Percentiles rank a stretch among this genome's conserved stretches.
Conservation (phyloP, 257 asterid genomes). For the Primulina tabacum region DNA sequence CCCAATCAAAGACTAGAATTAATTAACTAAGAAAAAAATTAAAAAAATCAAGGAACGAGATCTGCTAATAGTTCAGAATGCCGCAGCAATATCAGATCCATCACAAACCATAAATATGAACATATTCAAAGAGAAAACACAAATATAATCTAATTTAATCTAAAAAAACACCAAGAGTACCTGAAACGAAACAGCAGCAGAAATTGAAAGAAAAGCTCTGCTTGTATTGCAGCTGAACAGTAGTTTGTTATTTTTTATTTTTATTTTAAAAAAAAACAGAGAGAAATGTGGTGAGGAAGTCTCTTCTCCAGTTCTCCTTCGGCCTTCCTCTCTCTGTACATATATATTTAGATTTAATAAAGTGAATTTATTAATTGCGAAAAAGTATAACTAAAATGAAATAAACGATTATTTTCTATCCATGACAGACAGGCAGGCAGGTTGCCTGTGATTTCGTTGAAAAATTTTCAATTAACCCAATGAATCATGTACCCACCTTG, state of each 20-base stretch:
- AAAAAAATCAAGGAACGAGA: not conserved
- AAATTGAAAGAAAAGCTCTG: no score
- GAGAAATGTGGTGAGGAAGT: not conserved
- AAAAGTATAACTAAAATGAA: no score
- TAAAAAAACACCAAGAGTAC: not conserved
- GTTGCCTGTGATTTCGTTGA: not conserved
- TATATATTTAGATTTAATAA: no score
- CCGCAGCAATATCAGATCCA: slow-evolving; percentile 27
- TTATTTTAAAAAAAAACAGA: not conserved
- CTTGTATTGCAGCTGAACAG: not conserved
- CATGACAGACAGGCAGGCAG: not conserved
- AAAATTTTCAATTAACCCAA: not conserved
- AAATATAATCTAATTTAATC: no score
- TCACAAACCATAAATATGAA: not conserved
- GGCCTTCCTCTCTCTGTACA: no score
- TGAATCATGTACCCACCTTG: not conserved
- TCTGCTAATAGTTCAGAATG: not conserved
- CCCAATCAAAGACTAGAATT: slow-evolving; percentile 3
- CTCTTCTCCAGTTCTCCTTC: no score
- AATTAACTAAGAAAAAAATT: not conserved
- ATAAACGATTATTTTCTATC: no score
- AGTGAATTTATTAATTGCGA: not conserved
- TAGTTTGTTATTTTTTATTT: no score
- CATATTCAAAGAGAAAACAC: not conserved
- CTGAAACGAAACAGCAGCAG: not conserved